Percentiles rank a stretch among this genome's conserved stretches.
Conservation (phyloP, 1,284 basidiomycete species). For the Ceratobasidium sp. region DNA sequence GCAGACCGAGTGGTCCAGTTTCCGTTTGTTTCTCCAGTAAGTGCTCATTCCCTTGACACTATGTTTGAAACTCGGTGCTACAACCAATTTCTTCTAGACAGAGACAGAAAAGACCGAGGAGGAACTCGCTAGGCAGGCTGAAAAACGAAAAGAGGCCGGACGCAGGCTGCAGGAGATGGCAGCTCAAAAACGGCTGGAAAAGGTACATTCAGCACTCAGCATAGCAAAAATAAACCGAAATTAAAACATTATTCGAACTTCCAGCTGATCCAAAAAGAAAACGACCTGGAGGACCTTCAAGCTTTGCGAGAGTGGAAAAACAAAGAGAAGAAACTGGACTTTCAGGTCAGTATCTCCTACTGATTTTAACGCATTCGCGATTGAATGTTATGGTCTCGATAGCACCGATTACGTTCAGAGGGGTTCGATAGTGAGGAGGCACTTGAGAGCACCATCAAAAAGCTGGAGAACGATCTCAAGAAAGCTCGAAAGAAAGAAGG, state of each 20-base stretch:
- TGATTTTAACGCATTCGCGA: slow-evolving; percentile 50
- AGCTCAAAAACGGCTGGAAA: slow-evolving; percentile 86
- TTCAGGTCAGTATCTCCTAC: slow-evolving; percentile 61
- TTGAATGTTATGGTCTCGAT: slow-evolving; percentile 47
- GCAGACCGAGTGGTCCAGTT: slow-evolving; percentile 84
- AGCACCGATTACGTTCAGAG: slow-evolving; percentile 71
- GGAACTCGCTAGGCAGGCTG: slow-evolving; percentile 80
- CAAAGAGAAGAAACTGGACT: slow-evolving; percentile 80
- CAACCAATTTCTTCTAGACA: slow-evolving; percentile 52
- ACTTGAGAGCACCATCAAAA: slow-evolving; percentile 79
- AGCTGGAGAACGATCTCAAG: slow-evolving; percentile 74
- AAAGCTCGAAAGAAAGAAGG: slow-evolving; percentile 78
- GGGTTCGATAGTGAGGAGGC: slow-evolving; percentile 77
- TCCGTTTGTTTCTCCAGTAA: slow-evolving; percentile 73
- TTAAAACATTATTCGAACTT: not conserved
- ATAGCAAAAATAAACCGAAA: not conserved
- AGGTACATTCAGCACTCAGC: slow-evolving; percentile 60
- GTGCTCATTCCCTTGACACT: slow-evolving; percentile 43
- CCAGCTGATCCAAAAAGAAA: slow-evolving; percentile 82
- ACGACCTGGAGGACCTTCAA: slow-evolving; percentile 78
- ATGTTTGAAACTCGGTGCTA: not conserved
- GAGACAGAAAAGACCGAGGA: slow-evolving; percentile 92
- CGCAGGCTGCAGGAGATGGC: slow-evolving; percentile 91
- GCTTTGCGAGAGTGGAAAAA: slow-evolving; percentile 72
- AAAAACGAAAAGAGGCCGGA: slow-evolving; percentile 86